These are phyloP conservation scores for Xerocomus spinulosus DNA, from an alignment of 768 basidiomycete genomes.

Conservation along the genomic window DNA sequence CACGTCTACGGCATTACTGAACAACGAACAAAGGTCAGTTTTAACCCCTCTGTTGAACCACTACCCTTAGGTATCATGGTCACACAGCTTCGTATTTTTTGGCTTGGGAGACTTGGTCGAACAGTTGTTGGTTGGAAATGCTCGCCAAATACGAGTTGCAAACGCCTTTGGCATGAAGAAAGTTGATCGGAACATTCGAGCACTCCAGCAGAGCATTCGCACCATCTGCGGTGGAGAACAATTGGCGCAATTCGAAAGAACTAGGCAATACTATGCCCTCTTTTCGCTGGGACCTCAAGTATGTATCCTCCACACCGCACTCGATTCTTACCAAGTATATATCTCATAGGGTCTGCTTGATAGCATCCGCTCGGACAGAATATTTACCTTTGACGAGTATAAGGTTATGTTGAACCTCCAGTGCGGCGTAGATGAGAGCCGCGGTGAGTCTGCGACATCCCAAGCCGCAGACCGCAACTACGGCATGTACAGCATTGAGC, in stretches of 20 bases:
- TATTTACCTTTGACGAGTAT: conserved; percentile 89
- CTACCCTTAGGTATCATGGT: neutral
- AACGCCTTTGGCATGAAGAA: conserved; percentile 81
- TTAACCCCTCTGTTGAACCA: conserved; percentile 6
- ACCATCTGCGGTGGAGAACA: conserved; percentile 59
- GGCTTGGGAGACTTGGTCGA: conserved; percentile 86
- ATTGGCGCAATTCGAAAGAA: conserved; percentile 68
- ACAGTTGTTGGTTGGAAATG: conserved; percentile 70
- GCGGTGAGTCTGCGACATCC: conserved; percentile 44
- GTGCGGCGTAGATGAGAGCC: conserved; percentile 72
- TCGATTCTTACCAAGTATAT: conserved; percentile 1
- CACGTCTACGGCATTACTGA: conserved; percentile 55
- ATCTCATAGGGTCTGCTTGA: conserved; percentile 70
- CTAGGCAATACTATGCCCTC: conserved; percentile 76
- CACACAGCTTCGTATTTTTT: conserved; percentile 74
- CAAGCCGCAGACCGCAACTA: conserved; percentile 68
- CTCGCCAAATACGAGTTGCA: conserved; percentile 60
- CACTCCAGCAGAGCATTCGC: conserved; percentile 88
- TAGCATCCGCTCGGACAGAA: conserved; percentile 53
- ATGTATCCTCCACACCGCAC: conserved; percentile 14
- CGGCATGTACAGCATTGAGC: conserved; percentile 84
- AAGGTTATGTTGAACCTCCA: conserved; percentile 86
- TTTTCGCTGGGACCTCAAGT: conserved; percentile 76
- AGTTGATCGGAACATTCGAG: conserved; percentile 82
- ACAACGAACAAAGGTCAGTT: conserved; percentile 66